Conservation (phyloP, 768 basidiomycete genomes). For the Tulasnella sp. region DNA sequence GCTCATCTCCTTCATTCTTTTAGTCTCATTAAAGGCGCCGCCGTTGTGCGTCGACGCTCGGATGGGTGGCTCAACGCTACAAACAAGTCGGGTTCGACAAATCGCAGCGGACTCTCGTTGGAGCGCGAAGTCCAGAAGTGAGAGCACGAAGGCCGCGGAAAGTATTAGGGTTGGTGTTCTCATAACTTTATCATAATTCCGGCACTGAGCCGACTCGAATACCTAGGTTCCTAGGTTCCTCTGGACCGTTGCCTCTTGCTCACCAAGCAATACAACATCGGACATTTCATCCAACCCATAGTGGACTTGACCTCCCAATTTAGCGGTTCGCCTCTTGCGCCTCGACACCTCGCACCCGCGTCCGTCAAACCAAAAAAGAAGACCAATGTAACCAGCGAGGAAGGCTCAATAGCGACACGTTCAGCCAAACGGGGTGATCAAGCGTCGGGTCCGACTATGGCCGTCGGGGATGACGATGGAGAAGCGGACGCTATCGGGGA, state of each 20-base stretch:
- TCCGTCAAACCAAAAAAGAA: slow-evolving; percentile 43
- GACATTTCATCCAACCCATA: slow-evolving; percentile 81
- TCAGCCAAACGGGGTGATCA: too few relatives aligned
- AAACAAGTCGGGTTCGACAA: slow-evolving; percentile 99
- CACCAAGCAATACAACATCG: slow-evolving; percentile 91
- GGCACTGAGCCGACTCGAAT: background rate
- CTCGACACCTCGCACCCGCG: slow-evolving; percentile 89
- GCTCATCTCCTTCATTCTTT: slow-evolving; percentile 39
- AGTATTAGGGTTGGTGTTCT: slow-evolving; percentile 81
- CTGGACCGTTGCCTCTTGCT: slow-evolving; percentile 74
- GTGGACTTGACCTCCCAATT: slow-evolving; percentile 89
- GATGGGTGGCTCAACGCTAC: slow-evolving; percentile 99
- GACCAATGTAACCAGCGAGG: slow-evolving; percentile 10
- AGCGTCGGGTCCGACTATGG: too few relatives aligned
- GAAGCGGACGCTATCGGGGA: slow-evolving; percentile 25
- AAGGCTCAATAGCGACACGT: too few relatives aligned
- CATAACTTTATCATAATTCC: background rate
- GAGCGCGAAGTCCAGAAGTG: slow-evolving; percentile 99
- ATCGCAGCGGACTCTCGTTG: slow-evolving; percentile 89
- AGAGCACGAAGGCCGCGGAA: slow-evolving; percentile 98
- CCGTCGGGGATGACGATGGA: background rate
- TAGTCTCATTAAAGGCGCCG: slow-evolving; percentile 93
- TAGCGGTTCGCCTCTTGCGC: slow-evolving; percentile 84
- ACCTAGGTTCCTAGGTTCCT: slow-evolving; percentile 69
- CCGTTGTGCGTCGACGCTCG: slow-evolving; percentile 93